Conservation (phyloP, 2,329 filamentous ascomycete species). For the Colletotrichum liaoningense region DNA sequence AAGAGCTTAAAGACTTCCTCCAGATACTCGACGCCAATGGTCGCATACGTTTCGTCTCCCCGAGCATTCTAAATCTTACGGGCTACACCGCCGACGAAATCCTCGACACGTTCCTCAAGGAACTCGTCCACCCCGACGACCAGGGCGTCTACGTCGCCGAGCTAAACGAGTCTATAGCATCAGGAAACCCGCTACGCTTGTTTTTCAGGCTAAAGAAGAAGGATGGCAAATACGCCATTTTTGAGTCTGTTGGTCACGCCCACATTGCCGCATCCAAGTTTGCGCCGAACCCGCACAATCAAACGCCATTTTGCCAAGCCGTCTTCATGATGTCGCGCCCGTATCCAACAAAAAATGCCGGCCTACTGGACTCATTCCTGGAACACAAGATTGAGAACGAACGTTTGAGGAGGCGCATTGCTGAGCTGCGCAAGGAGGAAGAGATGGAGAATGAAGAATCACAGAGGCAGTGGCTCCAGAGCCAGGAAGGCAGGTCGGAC, state of each 20-base stretch:
- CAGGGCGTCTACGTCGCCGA: conserved; percentile 85
- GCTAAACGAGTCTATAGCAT: conserved; percentile 89
- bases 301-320: conserved; percentile 81
- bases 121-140: conserved; percentile 89
- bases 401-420: conserved; percentile 83
- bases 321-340: conserved; percentile 94
- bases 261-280: conserved; percentile 81
- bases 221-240: conserved; percentile 80
- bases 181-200: conserved; percentile 81
- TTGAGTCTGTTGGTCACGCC: conserved; percentile 93
- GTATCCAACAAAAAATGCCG: conserved; percentile 89
- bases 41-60: conserved; percentile 86
- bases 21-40: conserved; percentile 89
- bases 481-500: conserved; percentile 67
- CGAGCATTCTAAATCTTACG: conserved; percentile 78
- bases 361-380: conserved; percentile 88
- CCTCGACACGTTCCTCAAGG: conserved; percentile 79
- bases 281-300: conserved; percentile 71
- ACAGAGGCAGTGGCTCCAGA: conserved; percentile 69
- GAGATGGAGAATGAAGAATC: conserved; percentile 80
- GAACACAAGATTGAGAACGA: conserved; percentile 98
- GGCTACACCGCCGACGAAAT: conserved; percentile 80
- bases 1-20: conserved; percentile 89
- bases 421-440: conserved; percentile 87
- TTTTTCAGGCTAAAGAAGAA: conserved; percentile 86